phyloP scores from a whole-genome alignment of 2,329 filamentous ascomycete genomes.

The Phaeomoniella chlamydospora region DNA sequence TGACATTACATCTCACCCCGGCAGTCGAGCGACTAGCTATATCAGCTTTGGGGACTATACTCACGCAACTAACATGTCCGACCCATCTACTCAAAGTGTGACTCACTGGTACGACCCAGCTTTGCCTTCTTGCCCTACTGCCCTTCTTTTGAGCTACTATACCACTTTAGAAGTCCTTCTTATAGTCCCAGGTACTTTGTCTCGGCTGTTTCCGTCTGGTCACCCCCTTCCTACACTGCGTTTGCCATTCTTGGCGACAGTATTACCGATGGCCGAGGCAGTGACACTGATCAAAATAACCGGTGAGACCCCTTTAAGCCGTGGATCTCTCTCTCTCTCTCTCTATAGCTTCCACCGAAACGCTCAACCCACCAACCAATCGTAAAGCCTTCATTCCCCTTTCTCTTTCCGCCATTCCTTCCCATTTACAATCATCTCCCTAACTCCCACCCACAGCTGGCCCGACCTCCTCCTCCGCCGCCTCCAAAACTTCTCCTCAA shows the following conservation, averaged over 20 bases:
- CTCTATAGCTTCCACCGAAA: no score
- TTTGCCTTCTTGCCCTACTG: no score
- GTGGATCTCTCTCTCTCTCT: background rate
- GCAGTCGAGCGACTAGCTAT: conserved; percentile 48
- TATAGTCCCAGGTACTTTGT: conserved; percentile 45
- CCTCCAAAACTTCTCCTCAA: conserved; percentile 30
- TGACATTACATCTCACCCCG: conserved; percentile 49
- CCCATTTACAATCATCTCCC: no score
- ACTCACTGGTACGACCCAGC: conserved; percentile 35
- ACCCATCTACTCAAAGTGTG: conserved; percentile 17
- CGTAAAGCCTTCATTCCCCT: no score
- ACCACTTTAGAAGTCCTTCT: no score
- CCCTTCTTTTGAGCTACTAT: no score
- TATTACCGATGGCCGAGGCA: conserved; percentile 51
- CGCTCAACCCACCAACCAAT: no score
- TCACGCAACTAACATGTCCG: no score
- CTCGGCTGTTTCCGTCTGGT: conserved; percentile 41
- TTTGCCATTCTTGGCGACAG: conserved; percentile 48
- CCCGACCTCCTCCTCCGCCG: conserved; percentile 40
- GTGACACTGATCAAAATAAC: conserved; percentile 44
- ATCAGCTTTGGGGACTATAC: conserved; percentile 44
- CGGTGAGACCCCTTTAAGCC: conserved; percentile 17
- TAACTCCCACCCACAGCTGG: conserved; percentile 38
- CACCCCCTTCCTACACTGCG: conserved; percentile 25
- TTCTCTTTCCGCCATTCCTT: no score